Percentiles rank a stretch among this genome's conserved stretches.
phyloP scores from a whole-genome alignment of 176 grass and related monocot species.

The Avena insularis region DNA sequence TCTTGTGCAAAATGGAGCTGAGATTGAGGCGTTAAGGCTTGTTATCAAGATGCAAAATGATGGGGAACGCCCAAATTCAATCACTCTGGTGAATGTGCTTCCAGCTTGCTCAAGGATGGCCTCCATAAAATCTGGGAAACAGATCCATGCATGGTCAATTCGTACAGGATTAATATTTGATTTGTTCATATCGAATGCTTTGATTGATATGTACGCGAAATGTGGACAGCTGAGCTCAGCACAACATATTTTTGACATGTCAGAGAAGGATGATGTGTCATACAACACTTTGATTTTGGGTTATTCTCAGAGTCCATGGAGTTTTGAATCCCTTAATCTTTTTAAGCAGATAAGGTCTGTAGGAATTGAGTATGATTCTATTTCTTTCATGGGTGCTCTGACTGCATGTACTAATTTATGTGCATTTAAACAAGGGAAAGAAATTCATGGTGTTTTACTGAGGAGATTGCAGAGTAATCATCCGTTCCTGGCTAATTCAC shows the following conservation, averaged over 20 bases:
- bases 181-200: constrained; percentile 80
- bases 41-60: constrained; percentile 64
- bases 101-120: constrained; percentile 79
- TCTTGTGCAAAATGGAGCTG: constrained; percentile 69
- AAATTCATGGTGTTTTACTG: constrained; percentile 73
- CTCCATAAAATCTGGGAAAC: constrained; percentile 70
- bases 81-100: constrained; percentile 77
- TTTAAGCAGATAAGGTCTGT: constrained; percentile 66
- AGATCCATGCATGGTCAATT: constrained; percentile 79
- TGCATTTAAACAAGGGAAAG: constrained; percentile 80
- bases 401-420: constrained; percentile 78
- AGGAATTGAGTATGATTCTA: constrained; percentile 71
- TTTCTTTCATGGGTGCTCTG: constrained; percentile 81
- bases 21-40: constrained; percentile 59
- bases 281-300: constrained; percentile 90
- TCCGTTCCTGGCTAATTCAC: constrained; percentile 70
- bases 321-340: constrained; percentile 66
- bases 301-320: constrained; percentile 64
- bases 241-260: constrained; percentile 62
- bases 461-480: constrained; percentile 58
- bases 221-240: constrained; percentile 68
- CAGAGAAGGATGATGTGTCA: constrained; percentile 76
- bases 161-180: constrained; percentile 57
- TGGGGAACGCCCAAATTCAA: constrained; percentile 64
- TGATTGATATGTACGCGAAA: constrained; percentile 93